Evolutionary conservation across 306 rosid species (phyloP).

Genomic region (Lablab purpureus): DNA sequence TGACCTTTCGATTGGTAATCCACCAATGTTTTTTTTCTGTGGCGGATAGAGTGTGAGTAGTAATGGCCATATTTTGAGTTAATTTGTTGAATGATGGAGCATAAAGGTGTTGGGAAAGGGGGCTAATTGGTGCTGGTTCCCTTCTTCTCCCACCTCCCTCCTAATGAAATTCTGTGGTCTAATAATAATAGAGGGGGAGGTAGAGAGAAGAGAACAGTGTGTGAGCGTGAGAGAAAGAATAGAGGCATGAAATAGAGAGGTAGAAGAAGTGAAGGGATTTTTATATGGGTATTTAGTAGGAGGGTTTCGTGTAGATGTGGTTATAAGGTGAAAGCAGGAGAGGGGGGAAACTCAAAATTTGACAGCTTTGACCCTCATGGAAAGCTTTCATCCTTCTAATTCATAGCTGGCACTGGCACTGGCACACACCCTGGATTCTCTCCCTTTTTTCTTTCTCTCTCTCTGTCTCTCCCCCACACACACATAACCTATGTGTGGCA

Average conservation of each 20-base stretch:
- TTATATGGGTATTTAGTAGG: slow-evolving; percentile 37
- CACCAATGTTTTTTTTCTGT: slow-evolving; percentile 95
- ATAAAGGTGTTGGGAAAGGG: neutral
- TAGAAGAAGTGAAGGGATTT: slow-evolving; percentile 37
- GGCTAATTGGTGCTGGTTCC: neutral
- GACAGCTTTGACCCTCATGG: slow-evolving; percentile 78
- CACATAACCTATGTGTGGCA: too few relatives aligned
- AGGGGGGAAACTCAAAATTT: slow-evolving; percentile 32
- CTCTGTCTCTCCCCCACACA: slow-evolving; percentile 21
- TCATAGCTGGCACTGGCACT: slow-evolving; percentile 85
- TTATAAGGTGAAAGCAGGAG: slow-evolving; percentile 5
- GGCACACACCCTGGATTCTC: slow-evolving; percentile 30
- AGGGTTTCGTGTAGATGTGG: slow-evolving; percentile 44
- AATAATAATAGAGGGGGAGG: slow-evolving; percentile 13
- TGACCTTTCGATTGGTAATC: slow-evolving; percentile 88
- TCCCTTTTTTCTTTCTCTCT: too few relatives aligned
- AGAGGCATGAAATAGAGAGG: slow-evolving; percentile 17
- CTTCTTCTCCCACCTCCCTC: slow-evolving; percentile 35
- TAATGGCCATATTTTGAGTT: slow-evolving; percentile 57
- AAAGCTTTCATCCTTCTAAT: slow-evolving; percentile 81
- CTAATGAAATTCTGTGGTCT: slow-evolving; percentile 41
- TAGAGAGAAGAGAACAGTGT: slow-evolving; percentile 2
- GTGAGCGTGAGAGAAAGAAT: slow-evolving; percentile 24
- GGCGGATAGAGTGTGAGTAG: slow-evolving; percentile 56
- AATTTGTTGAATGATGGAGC: slow-evolving; percentile 13